phyloP scores from a whole-genome alignment of 78 protist species.

The Dictyostelium discoideum region DNA sequence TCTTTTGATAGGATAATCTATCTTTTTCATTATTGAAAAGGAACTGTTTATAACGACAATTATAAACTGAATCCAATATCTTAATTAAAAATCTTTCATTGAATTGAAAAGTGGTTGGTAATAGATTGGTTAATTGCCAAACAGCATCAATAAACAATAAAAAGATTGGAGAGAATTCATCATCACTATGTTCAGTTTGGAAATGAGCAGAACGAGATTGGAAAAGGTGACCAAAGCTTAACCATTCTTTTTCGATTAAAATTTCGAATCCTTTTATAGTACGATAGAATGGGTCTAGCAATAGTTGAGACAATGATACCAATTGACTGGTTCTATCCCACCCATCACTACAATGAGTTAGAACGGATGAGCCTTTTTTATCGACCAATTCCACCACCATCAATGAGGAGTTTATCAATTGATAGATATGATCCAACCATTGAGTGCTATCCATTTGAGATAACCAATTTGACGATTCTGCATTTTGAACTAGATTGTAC shows the following conservation, averaged over 20 bases:
- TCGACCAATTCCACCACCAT: conserved; percentile 78
- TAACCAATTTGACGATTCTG: conserved; percentile 60
- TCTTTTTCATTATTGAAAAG: conserved; percentile 76
- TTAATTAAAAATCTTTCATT: conserved; percentile 81
- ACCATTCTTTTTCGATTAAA: conserved; percentile 97
- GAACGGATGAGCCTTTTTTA: conserved; percentile 74
- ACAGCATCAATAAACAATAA: conserved; percentile 77
- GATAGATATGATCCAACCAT: conserved; percentile 82
- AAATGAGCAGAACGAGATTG: conserved; percentile 75
- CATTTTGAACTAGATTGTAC: not conserved
- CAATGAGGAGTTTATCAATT: conserved; percentile 56
- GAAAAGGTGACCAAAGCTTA: conserved; percentile 94
- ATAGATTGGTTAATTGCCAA: conserved; percentile 60
- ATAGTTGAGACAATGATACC: conserved; percentile 83
- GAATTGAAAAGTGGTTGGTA: conserved; percentile 91
- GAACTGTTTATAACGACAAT: conserved; percentile 86
- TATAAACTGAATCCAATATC: conserved; percentile 62
- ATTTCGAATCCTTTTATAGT: conserved; percentile 92
- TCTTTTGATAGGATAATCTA: not conserved
- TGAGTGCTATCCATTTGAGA: conserved; percentile 68
- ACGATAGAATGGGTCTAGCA: conserved; percentile 95
- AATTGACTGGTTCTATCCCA: conserved; percentile 98
- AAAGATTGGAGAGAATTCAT: conserved; percentile 79
- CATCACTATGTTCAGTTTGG: not conserved
- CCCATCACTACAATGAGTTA: conserved; percentile 88